Percentiles rank a stretch among this genome's conserved stretches.
Evolutionary conservation across 495 filamentous ascomycete species (phyloP).

Genomic region (Xylaria curta): DNA sequence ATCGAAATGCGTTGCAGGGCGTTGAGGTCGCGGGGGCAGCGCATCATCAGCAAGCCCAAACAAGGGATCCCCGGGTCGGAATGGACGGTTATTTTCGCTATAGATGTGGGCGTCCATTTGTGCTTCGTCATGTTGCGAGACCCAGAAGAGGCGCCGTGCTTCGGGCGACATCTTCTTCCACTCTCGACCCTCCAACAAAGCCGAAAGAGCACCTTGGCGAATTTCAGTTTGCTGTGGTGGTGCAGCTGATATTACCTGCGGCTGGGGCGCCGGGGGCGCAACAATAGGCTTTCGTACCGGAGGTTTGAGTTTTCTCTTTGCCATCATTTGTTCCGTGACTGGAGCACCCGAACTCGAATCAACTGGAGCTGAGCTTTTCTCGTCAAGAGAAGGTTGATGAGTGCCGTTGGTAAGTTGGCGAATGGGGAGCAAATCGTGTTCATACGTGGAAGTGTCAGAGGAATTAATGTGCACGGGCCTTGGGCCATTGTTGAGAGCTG

Average conservation of each 20-base stretch:
- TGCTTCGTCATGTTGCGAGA: slow-evolving; percentile 34
- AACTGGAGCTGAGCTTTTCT: not conserved
- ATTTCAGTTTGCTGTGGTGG: not conserved
- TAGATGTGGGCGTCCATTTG: slow-evolving; percentile 40
- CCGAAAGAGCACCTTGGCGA: slow-evolving; percentile 7
- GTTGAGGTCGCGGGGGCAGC: slow-evolving; percentile 31
- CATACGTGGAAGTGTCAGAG: not conserved
- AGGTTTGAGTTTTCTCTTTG: not conserved
- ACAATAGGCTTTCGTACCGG: not conserved
- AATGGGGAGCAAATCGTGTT: not conserved
- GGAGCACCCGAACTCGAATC: not conserved
- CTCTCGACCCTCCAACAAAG: slow-evolving; percentile 22
- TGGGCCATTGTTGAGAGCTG: not conserved
- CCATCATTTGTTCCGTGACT: not conserved
- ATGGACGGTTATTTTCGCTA: slow-evolving; percentile 34
- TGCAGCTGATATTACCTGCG: no score
- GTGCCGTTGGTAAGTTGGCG: slow-evolving; percentile 5
- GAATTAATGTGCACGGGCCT: not conserved
- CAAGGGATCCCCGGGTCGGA: slow-evolving; percentile 34
- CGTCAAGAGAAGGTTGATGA: not conserved
- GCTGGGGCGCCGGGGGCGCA: not conserved
- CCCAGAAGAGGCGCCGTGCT: slow-evolving; percentile 33
- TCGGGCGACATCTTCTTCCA: slow-evolving; percentile 31
- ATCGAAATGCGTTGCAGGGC: slow-evolving; percentile 35
- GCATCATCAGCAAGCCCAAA: slow-evolving; percentile 27